These are phyloP conservation scores for Parachaetomium inaequale DNA, from an alignment of 495 filamentous ascomycete genomes.

Conservation along the genomic window DNA sequence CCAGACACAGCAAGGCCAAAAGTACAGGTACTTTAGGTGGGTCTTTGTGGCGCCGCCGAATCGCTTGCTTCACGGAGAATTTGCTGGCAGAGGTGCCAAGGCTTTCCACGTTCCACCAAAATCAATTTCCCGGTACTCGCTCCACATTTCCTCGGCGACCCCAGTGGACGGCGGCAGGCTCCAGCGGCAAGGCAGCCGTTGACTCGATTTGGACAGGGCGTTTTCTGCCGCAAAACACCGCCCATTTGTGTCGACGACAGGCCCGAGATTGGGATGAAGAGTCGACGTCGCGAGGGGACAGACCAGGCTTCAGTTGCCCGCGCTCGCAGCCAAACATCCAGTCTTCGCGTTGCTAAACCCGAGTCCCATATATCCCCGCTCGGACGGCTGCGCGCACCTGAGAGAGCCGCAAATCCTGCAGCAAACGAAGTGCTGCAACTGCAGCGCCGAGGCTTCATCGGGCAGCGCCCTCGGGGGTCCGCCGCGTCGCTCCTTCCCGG, in stretches of 20 bases:
- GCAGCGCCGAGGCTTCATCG: constrained; percentile 7
- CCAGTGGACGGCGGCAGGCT: neutral
- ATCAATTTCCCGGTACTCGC: neutral
- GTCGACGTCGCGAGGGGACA: neutral
- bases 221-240: constrained; percentile 32
- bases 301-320: neutral
- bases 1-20: neutral
- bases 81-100: neutral
- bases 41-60: neutral
- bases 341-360: neutral
- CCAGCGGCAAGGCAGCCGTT: constrained; percentile 11
- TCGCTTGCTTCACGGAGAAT: neutral
- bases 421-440: constrained; percentile 1
- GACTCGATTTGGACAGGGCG: constrained; percentile 1
- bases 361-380: neutral
- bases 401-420: neutral
- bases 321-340: neutral
- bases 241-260: constrained; percentile 27
- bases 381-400: neutral
- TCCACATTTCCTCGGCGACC: neutral
- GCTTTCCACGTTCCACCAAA: neutral
- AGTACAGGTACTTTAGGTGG: constrained; percentile 1
- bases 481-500: neutral
- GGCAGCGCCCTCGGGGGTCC: neutral
- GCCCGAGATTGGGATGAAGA: neutral